Evolutionary conservation across 306 rosid genomes (phyloP).

Genomic region (Vachellia pachyceras): DNA sequence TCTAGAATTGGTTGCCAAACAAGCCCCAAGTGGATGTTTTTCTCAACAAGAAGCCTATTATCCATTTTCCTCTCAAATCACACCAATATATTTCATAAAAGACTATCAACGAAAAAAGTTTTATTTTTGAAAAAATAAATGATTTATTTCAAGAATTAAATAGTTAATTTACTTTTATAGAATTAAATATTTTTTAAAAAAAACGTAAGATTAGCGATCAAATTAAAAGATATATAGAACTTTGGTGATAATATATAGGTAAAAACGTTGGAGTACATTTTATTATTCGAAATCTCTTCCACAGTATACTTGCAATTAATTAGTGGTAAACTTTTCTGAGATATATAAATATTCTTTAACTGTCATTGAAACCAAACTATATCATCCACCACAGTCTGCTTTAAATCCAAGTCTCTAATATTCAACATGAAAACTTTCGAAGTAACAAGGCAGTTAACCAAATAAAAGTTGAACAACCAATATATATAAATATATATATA

Average conservation of each 20-base stretch:
- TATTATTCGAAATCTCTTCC: not conserved
- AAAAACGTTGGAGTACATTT: not conserved
- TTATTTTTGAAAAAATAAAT: too few species aligned
- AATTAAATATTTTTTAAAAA: too few species aligned
- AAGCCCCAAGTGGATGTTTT: too few species aligned
- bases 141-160: too few species aligned
- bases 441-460: not conserved
- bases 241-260: not conserved
- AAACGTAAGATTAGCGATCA: not conserved
- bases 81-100: too few species aligned
- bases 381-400: not conserved
- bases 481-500: not conserved
- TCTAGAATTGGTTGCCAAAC: too few species aligned
- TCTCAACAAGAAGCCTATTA: too few species aligned
- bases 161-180: too few species aligned
- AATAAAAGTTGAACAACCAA: not conserved
- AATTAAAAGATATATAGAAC: not conserved
- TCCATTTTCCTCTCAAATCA: too few species aligned
- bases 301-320: not conserved
- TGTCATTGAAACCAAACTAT: not conserved
- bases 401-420: not conserved
- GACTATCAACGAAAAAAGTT: too few species aligned
- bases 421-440: not conserved
- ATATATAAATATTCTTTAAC: not conserved
- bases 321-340: not conserved